Evolutionary conservation across 805 yeast species (phyloP).

Genomic region (Tetrapisispora pingtungensis): DNA sequence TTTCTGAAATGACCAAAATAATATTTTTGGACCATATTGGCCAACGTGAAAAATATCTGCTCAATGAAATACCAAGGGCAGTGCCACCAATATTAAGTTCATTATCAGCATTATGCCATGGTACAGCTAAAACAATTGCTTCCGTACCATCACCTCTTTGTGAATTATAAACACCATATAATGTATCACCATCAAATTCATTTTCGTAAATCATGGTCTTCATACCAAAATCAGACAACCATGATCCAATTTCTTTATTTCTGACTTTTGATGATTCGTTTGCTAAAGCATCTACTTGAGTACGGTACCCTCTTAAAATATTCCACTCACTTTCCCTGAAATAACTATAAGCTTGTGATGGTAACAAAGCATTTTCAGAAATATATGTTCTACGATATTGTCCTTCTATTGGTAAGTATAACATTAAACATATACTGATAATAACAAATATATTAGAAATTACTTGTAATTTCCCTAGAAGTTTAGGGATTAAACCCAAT

Average conservation of each 20-base stretch:
- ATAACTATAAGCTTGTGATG: constrained; percentile 87
- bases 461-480: constrained; percentile 35
- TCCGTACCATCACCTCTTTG: constrained; percentile 96
- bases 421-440: constrained; percentile 48
- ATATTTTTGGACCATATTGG: constrained; percentile 94
- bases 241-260: constrained; percentile 39
- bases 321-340: constrained; percentile 95
- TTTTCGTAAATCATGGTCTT: constrained; percentile 44
- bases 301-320: constrained; percentile 70
- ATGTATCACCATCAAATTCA: constrained; percentile 34
- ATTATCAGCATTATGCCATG: constrained; percentile 66
- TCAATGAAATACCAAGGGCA: constrained; percentile 59
- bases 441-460: constrained; percentile 35
- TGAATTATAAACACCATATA: constrained; percentile 80
- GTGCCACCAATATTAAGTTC: constrained; percentile 71
- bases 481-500: constrained; percentile 38
- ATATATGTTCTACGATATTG: constrained; percentile 76
- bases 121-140: constrained; percentile 82
- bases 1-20: constrained; percentile 71
- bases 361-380: constrained; percentile 93
- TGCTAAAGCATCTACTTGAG: constrained; percentile 31
- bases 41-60: constrained; percentile 74
- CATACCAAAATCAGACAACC: constrained; percentile 68
- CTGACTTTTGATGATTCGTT: constrained; percentile 23
- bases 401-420: constrained; percentile 61